These are phyloP conservation scores for Salix udensis DNA, from an alignment of 345 rosid genomes.

Conservation along the genomic window DNA sequence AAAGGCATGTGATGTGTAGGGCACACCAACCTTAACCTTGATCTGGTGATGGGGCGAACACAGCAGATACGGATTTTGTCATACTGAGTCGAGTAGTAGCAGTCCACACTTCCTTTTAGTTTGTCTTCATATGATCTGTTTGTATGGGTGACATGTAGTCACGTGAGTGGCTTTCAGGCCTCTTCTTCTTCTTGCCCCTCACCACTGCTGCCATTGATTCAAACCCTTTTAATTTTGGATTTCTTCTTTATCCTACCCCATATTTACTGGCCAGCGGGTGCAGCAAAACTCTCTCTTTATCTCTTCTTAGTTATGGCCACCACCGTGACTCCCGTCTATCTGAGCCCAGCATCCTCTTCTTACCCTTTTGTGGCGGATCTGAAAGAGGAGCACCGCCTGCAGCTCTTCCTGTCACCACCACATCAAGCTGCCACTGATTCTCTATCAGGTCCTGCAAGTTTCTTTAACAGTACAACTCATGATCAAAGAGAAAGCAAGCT, in stretches of 20 bases:
- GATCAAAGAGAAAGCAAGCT: constrained; percentile 1
- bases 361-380: constrained; percentile 20
- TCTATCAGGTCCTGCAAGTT: constrained; percentile 9
- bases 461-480: constrained; percentile 5
- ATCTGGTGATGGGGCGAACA: not conserved
- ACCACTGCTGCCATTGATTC: not conserved
- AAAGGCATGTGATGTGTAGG: constrained; percentile 30
- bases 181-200: constrained; percentile 11
- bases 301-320: not conserved
- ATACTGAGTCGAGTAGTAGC: constrained; percentile 35
- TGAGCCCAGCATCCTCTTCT: constrained; percentile 25
- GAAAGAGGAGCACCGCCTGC: constrained; percentile 29
- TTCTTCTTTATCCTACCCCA: constrained; percentile 7
- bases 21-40: constrained; percentile 12
- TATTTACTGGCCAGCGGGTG: not conserved
- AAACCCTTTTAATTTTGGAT: not conserved
- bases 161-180: constrained; percentile 45
- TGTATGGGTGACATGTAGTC: constrained; percentile 39
- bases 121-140: constrained; percentile 36
- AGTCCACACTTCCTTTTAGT: constrained; percentile 36
- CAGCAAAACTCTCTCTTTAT: not conserved
- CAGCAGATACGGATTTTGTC: constrained; percentile 36
- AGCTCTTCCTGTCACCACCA: constrained; percentile 33
- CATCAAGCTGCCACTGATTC: constrained; percentile 18
- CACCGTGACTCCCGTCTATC: constrained; percentile 35